Conservation (phyloP, 768 basidiomycete species). For the Podaxis sp. region DNA sequence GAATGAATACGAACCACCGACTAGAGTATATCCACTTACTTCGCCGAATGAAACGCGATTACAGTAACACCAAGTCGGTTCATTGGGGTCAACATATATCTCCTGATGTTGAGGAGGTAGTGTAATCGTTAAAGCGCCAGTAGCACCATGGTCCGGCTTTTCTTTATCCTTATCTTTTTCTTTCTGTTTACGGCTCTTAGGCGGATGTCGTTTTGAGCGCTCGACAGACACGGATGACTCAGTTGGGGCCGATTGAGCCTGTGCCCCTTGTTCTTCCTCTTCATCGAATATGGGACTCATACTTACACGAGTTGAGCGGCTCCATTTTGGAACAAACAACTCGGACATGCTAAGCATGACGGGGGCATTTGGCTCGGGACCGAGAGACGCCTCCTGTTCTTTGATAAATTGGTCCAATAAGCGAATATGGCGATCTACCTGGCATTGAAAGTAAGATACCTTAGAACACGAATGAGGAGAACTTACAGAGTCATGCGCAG, state of each 20-base stretch:
- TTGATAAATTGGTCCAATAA: conserved; percentile 66
- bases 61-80: conserved; percentile 78
- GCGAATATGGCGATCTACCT: conserved; percentile 80
- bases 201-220: conserved; percentile 1
- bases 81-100: conserved; percentile 34
- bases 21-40: conserved; percentile 35
- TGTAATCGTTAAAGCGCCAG: conserved; percentile 30
- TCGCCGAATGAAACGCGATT: conserved; percentile 76
- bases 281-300: conserved; percentile 36
- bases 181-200: conserved; percentile 15
- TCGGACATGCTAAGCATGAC: conserved; percentile 50
- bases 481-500: conserved; percentile 62
- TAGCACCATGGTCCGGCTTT: conserved; percentile 14
- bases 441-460: conserved; percentile 8
- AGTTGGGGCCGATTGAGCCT: background rate
- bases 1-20: background rate
- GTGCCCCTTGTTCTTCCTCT: conserved; percentile 13
- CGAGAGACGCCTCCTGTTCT: conserved; percentile 40
- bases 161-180: conserved; percentile 19
- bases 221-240: background rate
- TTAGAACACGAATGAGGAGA: background rate
- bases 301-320: conserved; percentile 31
- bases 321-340: conserved; percentile 47
- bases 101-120: conserved; percentile 26
- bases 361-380: conserved; percentile 34